Conservation (phyloP, 306 rosid genomes). For the Abrus pulchellus region DNA sequence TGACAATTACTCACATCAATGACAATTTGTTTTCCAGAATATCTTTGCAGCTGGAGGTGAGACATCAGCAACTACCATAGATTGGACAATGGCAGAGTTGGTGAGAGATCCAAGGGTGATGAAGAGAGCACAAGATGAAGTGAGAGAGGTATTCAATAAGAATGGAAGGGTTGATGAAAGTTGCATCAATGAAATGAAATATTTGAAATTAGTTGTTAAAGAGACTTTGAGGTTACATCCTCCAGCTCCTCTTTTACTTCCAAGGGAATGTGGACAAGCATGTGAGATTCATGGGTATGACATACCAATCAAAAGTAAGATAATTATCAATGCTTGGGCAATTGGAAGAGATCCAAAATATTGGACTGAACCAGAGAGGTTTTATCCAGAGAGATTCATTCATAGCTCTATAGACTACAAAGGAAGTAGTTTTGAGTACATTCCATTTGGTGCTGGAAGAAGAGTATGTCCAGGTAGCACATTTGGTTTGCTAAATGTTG, state of each 20-base stretch:
- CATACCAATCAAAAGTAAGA: constrained; percentile 42
- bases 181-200: constrained; percentile 27
- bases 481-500: constrained; percentile 31
- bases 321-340: constrained; percentile 53
- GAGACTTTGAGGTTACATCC: constrained; percentile 55
- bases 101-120: constrained; percentile 38
- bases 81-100: constrained; percentile 51
- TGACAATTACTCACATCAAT: background rate
- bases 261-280: constrained; percentile 28
- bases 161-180: constrained; percentile 28
- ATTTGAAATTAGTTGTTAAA: constrained; percentile 49
- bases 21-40: constrained; percentile 13
- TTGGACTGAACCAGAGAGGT: constrained; percentile 44
- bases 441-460: constrained; percentile 60
- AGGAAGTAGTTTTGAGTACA: constrained; percentile 46
- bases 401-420: constrained; percentile 35
- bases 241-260: constrained; percentile 40
- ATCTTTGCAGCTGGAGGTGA: constrained; percentile 53
- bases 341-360: constrained; percentile 56
- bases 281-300: constrained; percentile 49
- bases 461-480: constrained; percentile 44
- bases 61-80: constrained; percentile 49
- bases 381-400: constrained; percentile 49
- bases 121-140: constrained; percentile 51
- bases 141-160: constrained; percentile 16